Evolutionary conservation across 2,329 filamentous ascomycete genomes (phyloP).

Genomic region (Zalaria obscura): DNA sequence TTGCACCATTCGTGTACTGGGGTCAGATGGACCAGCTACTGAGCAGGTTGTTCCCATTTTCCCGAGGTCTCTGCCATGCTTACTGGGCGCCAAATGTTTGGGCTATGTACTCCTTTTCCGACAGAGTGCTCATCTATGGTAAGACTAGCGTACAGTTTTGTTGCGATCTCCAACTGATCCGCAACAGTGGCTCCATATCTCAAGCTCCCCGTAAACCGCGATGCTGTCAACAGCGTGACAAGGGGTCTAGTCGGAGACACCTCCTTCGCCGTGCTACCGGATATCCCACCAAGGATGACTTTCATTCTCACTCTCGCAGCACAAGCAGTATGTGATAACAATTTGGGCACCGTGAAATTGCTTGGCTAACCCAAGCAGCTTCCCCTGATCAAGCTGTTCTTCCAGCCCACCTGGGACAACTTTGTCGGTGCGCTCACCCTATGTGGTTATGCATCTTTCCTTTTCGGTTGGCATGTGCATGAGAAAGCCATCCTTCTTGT

Average conservation of each 20-base stretch:
- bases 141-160: slow-evolving; percentile 19
- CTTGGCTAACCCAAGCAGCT: slow-evolving; percentile 27
- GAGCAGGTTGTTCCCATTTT: slow-evolving; percentile 82
- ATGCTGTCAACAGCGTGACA: slow-evolving; percentile 77
- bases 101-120: slow-evolving; percentile 89
- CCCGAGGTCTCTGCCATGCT: slow-evolving; percentile 83
- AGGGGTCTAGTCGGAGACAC: slow-evolving; percentile 88
- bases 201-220: slow-evolving; percentile 55
- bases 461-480: slow-evolving; percentile 98
- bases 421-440: slow-evolving; percentile 84
- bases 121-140: slow-evolving; percentile 72
- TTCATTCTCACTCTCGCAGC: slow-evolving; percentile 73
- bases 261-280: slow-evolving; percentile 81
- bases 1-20: slow-evolving; percentile 76
- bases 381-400: slow-evolving; percentile 70
- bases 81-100: slow-evolving; percentile 98
- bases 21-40: slow-evolving; percentile 74
- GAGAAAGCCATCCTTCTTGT: slow-evolving; percentile 93
- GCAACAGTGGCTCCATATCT: slow-evolving; percentile 62
- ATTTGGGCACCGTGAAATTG: not conserved
- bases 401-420: slow-evolving; percentile 67
- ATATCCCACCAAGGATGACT: slow-evolving; percentile 66
- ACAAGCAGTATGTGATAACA: slow-evolving; percentile 42
- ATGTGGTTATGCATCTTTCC: slow-evolving; percentile 89
- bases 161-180: not conserved